Evolutionary conservation across 1,284 basidiomycete genomes (phyloP), one percentile per base, ranked within the genome.

Genomic region (Trichosporon sp.): DNA sequence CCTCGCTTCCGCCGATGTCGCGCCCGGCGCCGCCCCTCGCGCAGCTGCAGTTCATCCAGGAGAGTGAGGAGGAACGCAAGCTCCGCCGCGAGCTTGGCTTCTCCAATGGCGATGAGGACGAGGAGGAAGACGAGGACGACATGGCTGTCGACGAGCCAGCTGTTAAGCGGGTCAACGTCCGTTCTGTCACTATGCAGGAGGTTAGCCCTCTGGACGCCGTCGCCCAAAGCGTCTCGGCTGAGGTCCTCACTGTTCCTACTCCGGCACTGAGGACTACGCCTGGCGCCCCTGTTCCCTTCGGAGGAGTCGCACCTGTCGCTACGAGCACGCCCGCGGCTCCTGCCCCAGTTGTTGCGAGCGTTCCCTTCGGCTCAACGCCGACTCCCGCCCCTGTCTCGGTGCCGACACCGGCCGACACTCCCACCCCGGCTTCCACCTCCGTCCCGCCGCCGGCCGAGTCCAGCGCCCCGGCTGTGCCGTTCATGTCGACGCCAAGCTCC

Each of bases 11-110:
- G 31, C 76, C 80, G 2, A 63, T 79, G 47, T 60, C 70, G 11
- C 74, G 80, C 42, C 74, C 77, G 0, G 64, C 72, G 27, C 79
- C 80, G 1, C 74, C 78, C 8, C 68, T 82, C 1, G 65, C 72
- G 29, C 73, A 76, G 53, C 69, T 82, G 32, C 77, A 81, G 66
- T 80, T 81, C 64, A 71, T 73, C 9, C 68, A 72, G n/a, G 79
- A 80, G 68, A 73, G 68, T 11, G 79, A 78, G 29, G 79, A 77
- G 38, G 80, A 82, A 68, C 69, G 65, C 35, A 74, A 74, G 65
- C 42, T 78, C 25, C 51, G 80, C 15, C 56, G 66, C 15, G 77
- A 75, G 34, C 65, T 81, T 25, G 79, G 79, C 3, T 77, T 75
- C 31, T 68, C 47, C 5, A 34, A 25, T 3, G 63, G 18, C 1